These are phyloP conservation scores for Phytophthora pseudosyringae DNA, from an alignment of 352 stramenopile genomes.

Conservation along the genomic window DNA sequence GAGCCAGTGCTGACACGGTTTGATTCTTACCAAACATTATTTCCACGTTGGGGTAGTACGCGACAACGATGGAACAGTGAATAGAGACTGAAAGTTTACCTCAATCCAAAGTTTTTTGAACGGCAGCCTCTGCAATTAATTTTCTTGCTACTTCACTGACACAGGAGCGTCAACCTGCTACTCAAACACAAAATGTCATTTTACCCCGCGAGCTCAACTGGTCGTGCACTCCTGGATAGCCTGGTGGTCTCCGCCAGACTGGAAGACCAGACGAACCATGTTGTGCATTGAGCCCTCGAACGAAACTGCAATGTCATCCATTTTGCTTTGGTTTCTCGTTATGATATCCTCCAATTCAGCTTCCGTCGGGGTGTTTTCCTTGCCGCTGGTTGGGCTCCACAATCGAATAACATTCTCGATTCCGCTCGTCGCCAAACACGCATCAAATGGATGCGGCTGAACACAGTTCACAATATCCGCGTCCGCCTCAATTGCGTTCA, in stretches of 20 bases:
- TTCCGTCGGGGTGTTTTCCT: conserved; percentile 46
- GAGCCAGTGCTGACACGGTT: too few species aligned
- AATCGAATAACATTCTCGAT: conserved; percentile 86
- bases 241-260: conserved; percentile 57
- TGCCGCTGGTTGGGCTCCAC: conserved; percentile 66
- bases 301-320: conserved; percentile 56
- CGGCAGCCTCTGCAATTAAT: too few species aligned
- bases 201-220: conserved; percentile 35
- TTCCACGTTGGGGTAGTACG: too few species aligned
- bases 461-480: conserved; percentile 91
- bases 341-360: conserved; percentile 63
- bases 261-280: conserved; percentile 75
- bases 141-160: not conserved
- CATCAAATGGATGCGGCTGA: conserved; percentile 80
- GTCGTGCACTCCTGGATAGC: conserved; percentile 75
- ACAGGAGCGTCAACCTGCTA: not conserved
- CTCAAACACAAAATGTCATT: not conserved
- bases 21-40: too few species aligned
- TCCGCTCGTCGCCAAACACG: conserved; percentile 81
- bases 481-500: conserved; percentile 85
- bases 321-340: conserved; percentile 68
- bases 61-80: too few species aligned
- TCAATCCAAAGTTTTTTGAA: too few species aligned
- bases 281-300: conserved; percentile 60
- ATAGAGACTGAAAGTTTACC: too few species aligned